Evolutionary conservation across 2,329 filamentous ascomycete species (phyloP).

Genomic region (Biscogniauxia marginata): DNA sequence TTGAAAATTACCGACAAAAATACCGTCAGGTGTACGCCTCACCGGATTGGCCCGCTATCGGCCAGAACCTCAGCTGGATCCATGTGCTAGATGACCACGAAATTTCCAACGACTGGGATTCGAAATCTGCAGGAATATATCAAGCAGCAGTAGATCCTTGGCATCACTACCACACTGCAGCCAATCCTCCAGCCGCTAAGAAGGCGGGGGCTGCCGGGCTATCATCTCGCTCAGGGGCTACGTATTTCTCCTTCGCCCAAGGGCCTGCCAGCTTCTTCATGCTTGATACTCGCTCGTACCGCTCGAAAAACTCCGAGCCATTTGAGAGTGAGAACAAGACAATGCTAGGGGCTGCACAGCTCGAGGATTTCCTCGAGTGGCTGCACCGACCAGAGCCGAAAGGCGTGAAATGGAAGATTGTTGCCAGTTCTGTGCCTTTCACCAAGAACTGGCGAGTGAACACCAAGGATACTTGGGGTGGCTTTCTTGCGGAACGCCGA

Average conservation of each 20-base stretch:
- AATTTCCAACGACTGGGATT: slow-evolving; percentile 90
- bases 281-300: slow-evolving; percentile 86
- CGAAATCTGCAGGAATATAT: slow-evolving; percentile 79
- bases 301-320: slow-evolving; percentile 64
- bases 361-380: slow-evolving; percentile 76
- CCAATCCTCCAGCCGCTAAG: slow-evolving; percentile 73
- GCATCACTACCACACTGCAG: slow-evolving; percentile 77
- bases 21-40: slow-evolving; percentile 96
- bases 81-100: slow-evolving; percentile 97
- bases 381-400: slow-evolving; percentile 68
- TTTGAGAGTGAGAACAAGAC: slow-evolving; percentile 68
- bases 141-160: slow-evolving; percentile 79
- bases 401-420: slow-evolving; percentile 89
- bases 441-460: slow-evolving; percentile 97
- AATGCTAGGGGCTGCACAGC: slow-evolving; percentile 81
- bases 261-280: slow-evolving; percentile 94
- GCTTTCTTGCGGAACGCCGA: slow-evolving; percentile 78
- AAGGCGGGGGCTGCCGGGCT: slow-evolving; percentile 41
- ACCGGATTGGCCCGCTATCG: slow-evolving; percentile 79
- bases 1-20: slow-evolving; percentile 80
- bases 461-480: slow-evolving; percentile 88
- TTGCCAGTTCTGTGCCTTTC: slow-evolving; percentile 88
- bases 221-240: slow-evolving; percentile 52
- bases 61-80: slow-evolving; percentile 87
- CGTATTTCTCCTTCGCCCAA: slow-evolving; percentile 86